A percentile compares a stretch with the other conserved stretches of the same genome.
phyloP scores from a whole-genome alignment of 495 filamentous ascomycete species.

The Choiromyces venosus region DNA sequence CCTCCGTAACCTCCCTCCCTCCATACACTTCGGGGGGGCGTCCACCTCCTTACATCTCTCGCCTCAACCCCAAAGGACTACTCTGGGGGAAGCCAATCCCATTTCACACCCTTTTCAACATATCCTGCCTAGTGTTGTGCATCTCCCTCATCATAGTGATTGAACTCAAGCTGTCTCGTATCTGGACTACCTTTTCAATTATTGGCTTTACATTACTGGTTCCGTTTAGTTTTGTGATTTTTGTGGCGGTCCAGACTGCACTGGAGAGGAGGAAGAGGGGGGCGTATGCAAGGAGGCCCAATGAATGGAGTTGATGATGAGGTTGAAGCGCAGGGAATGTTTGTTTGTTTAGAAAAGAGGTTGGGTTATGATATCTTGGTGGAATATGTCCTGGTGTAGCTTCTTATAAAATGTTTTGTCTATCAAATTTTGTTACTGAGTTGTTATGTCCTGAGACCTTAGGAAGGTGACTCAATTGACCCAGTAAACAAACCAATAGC shows the following conservation, averaged over 20 bases:
- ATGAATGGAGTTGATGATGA: neutral
- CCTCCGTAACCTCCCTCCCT: neutral
- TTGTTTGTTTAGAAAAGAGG: too few relatives aligned
- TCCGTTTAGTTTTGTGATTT: neutral
- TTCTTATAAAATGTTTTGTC: too few relatives aligned
- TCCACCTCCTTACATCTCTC: neutral
- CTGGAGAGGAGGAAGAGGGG: neutral
- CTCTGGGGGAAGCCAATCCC: neutral
- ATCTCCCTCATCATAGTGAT: neutral
- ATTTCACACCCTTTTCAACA: neutral
- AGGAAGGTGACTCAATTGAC: too few relatives aligned
- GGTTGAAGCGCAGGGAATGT: too few relatives aligned
- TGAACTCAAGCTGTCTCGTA: neutral
- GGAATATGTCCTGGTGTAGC: too few relatives aligned
- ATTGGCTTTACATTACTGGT: neutral
- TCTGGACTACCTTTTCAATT: neutral
- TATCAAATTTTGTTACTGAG: too few relatives aligned
- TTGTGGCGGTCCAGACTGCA: neutral
- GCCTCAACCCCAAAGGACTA: accelerated
- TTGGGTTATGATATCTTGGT: too few relatives aligned
- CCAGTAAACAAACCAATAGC: too few relatives aligned
- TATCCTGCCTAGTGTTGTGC: neutral
- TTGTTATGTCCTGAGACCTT: too few relatives aligned
- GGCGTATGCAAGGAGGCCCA: too few relatives aligned
- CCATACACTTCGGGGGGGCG: neutral